phyloP scores from a whole-genome alignment of 2,329 filamentous ascomycete genomes.

The Trichophyton rubrum region DNA sequence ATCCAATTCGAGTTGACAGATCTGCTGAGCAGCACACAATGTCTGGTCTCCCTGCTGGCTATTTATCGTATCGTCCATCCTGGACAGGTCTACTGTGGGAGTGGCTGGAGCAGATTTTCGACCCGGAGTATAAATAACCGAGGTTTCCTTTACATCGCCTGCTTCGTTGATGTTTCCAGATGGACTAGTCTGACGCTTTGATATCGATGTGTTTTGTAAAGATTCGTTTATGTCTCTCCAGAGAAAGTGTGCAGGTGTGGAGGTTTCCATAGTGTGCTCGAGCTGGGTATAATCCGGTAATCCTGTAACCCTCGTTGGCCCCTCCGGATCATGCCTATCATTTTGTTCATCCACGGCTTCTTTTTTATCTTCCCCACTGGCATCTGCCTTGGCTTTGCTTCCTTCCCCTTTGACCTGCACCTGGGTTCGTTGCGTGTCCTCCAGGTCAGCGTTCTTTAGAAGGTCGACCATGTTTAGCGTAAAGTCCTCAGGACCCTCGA shows the following conservation, averaged over 20 bases:
- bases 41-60: constrained; percentile 16
- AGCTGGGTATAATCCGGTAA: constrained; percentile 31
- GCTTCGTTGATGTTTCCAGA: background rate
- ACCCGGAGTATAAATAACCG: background rate
- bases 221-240: constrained; percentile 12
- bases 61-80: background rate
- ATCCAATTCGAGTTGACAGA: constrained; percentile 28
- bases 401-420: constrained; percentile 6
- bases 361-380: background rate
- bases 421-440: background rate
- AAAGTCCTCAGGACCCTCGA: constrained; percentile 32
- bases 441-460: constrained; percentile 18
- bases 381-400: constrained; percentile 11
- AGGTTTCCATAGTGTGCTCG: constrained; percentile 33
- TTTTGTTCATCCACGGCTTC: constrained; percentile 9
- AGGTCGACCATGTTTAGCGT: constrained; percentile 32
- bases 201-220: background rate
- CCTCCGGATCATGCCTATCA: constrained; percentile 16
- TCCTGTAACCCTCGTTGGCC: constrained; percentile 20
- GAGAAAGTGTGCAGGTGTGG: constrained; percentile 31
- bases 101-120: background rate
- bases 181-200: background rate
- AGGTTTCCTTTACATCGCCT: background rate
- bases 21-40: constrained; percentile 27
- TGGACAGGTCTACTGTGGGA: background rate